These are phyloP conservation scores for Mallotus nudiflorus DNA, from an alignment of 345 rosid species.

Conservation along the genomic window DNA sequence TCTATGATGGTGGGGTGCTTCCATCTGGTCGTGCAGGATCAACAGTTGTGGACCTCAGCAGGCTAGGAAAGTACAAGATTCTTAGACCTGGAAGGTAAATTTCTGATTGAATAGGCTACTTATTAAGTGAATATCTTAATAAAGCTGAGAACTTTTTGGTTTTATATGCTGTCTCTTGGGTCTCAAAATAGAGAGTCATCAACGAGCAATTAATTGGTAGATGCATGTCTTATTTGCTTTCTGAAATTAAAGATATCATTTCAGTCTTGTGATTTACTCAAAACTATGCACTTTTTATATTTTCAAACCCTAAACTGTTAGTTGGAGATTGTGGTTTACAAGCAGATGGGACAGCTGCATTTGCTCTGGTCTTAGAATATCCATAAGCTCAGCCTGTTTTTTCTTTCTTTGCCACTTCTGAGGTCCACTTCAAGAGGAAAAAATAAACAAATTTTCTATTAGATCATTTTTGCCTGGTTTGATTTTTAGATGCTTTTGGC, in stretches of 20 bases:
- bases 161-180: not conserved
- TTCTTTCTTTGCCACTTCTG: not conserved
- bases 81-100: slow-evolving; percentile 79
- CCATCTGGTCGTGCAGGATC: slow-evolving; percentile 91
- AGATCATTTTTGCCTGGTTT: not conserved
- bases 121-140: not conserved
- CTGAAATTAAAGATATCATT: not conserved
- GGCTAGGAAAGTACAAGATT: slow-evolving; percentile 64
- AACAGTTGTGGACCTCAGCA: slow-evolving; percentile 76
- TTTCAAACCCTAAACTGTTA: not conserved
- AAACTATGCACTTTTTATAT: not conserved
- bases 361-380: not conserved
- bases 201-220: not conserved
- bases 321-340: not conserved
- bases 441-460: not conserved
- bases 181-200: not conserved
- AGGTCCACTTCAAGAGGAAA: not conserved
- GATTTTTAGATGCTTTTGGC: not conserved
- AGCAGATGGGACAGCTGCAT: not conserved
- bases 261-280: no score
- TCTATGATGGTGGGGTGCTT: slow-evolving; percentile 78
- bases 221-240: slow-evolving; percentile 1
- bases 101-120: not conserved
- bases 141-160: not conserved
- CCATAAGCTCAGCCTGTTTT: not conserved